A percentile compares a stretch with the other conserved stretches of the same genome.
These are phyloP conservation scores for Magnusiomyces tetraspermus DNA, from an alignment of 1,139 yeast genomes.

Conservation along the genomic window DNA sequence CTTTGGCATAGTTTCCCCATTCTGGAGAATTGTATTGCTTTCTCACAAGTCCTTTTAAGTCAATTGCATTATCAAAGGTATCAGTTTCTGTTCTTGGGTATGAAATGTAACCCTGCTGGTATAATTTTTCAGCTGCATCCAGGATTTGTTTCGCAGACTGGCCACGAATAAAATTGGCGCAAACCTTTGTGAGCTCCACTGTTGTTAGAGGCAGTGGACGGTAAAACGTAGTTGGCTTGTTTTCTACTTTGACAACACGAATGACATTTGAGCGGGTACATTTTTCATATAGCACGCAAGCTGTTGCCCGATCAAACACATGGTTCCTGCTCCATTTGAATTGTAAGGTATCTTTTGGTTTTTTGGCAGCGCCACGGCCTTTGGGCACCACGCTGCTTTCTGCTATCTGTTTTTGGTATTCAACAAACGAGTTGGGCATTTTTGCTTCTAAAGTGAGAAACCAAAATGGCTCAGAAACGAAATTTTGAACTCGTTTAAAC, in stretches of 20 bases:
- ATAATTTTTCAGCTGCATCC: slow-evolving; percentile 71
- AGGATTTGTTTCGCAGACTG: slow-evolving; percentile 76
- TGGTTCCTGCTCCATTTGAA: slow-evolving; percentile 63
- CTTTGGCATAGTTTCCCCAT: slow-evolving; percentile 44
- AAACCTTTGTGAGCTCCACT: slow-evolving; percentile 85
- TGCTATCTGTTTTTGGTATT: slow-evolving; percentile 17
- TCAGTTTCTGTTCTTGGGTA: slow-evolving; percentile 99
- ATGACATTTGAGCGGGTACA: slow-evolving; percentile 38
- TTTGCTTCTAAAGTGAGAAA: slow-evolving; percentile 45
- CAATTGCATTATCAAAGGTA: slow-evolving; percentile 66
- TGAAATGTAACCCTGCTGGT: slow-evolving; percentile 76
- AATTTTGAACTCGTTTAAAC: slow-evolving; percentile 61
- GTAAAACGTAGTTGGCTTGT: slow-evolving; percentile 63
- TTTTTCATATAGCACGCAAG: slow-evolving; percentile 52
- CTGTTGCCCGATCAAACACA: slow-evolving; percentile 63
- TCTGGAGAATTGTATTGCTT: slow-evolving; percentile 44
- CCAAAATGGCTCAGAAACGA: slow-evolving; percentile 79
- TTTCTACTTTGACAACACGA: slow-evolving; percentile 42
- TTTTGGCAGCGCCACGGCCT: background rate
- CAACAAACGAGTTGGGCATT: slow-evolving; percentile 23
- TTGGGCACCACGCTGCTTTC: slow-evolving; percentile 1
- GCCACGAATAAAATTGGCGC: slow-evolving; percentile 55
- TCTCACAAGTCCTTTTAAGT: slow-evolving; percentile 48
- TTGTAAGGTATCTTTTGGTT: slow-evolving; percentile 24
- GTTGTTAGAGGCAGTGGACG: slow-evolving; percentile 90